Evolutionary conservation across 2,329 filamentous ascomycete species (phyloP).

Genomic region (Scytalidium lignicola): DNA sequence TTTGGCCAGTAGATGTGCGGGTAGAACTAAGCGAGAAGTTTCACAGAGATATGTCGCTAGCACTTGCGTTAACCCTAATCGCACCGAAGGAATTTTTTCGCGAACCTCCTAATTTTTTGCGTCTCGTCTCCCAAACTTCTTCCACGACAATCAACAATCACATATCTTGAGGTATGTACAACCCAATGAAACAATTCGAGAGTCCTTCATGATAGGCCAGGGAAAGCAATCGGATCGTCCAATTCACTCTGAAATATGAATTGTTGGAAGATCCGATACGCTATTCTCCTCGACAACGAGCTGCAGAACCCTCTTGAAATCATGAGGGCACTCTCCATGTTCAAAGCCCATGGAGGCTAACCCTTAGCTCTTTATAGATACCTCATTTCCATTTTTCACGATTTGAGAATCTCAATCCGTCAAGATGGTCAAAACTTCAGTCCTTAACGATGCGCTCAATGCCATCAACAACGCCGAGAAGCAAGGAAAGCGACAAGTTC

Average conservation of each 20-base stretch:
- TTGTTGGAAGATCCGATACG: conserved; percentile 46
- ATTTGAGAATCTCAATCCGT: conserved; percentile 79
- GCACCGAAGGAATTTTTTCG: conserved; percentile 1
- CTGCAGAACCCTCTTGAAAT: conserved; percentile 60
- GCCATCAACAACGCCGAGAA: conserved; percentile 99
- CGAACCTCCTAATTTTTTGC: neutral
- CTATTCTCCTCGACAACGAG: conserved; percentile 60
- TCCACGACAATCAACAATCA: conserved; percentile 7
- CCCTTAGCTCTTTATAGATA: conserved; percentile 49
- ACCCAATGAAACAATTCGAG: conserved; percentile 6
- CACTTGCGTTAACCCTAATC: neutral
- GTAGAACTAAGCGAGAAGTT: neutral
- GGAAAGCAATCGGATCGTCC: conserved; percentile 50
- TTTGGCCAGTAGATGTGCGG: conserved; percentile 11
- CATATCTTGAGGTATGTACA: conserved; percentile 27
- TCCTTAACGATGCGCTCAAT: conserved; percentile 98
- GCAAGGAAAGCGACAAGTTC: conserved; percentile 97
- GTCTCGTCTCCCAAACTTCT: conserved; percentile 5
- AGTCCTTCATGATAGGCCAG: conserved; percentile 31
- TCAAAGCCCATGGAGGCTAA: conserved; percentile 60
- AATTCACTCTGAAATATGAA: conserved; percentile 17
- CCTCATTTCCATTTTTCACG: conserved; percentile 55
- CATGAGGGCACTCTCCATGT: conserved; percentile 66
- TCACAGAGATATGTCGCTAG: neutral
- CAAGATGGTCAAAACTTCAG: conserved; percentile 99